These are phyloP conservation scores for Flaveria robusta DNA, from an alignment of 129 eudicot species.

Conservation along the genomic window DNA sequence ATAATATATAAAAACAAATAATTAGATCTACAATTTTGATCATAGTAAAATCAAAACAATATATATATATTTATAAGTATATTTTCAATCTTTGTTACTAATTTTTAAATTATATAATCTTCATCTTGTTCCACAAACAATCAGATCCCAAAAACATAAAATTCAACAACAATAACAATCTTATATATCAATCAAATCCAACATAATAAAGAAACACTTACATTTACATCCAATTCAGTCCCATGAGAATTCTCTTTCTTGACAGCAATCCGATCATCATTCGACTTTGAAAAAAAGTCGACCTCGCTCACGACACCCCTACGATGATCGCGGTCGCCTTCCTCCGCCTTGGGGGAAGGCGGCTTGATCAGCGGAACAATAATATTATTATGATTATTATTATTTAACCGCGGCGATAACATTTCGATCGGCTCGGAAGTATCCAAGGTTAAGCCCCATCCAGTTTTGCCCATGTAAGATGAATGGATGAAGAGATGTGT, in stretches of 20 bases:
- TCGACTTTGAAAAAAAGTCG: slow-evolving; percentile 67
- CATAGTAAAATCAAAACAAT: not conserved
- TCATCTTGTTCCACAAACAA: not conserved
- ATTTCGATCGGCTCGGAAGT: slow-evolving; percentile 35
- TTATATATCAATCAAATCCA: not conserved
- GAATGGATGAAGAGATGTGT: not conserved
- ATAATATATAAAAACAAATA: slow-evolving; percentile 4
- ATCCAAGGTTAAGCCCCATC: slow-evolving; percentile 37
- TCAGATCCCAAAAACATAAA: too few relatives aligned
- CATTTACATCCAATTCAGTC: slow-evolving; percentile 57
- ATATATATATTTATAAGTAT: not conserved
- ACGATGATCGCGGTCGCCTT: slow-evolving; percentile 1
- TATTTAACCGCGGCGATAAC: not conserved
- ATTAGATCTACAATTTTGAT: slow-evolving; percentile 16
- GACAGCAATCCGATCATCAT: slow-evolving; percentile 28
- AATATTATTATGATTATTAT: too few relatives aligned
- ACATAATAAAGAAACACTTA: slow-evolving; percentile 34
- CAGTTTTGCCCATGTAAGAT: slow-evolving; percentile 40
- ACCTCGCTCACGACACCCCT: slow-evolving; percentile 49
- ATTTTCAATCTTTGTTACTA: not conserved
- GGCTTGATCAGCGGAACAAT: not conserved
- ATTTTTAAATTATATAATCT: not conserved
- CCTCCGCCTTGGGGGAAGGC: not conserved
- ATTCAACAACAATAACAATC: too few relatives aligned
- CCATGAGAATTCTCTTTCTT: slow-evolving; percentile 56